A percentile compares a stretch with the other conserved stretches of the same genome.
Evolutionary conservation across 495 filamentous ascomycete species (phyloP).

Genomic region (Amphirosellinia nigrospora): DNA sequence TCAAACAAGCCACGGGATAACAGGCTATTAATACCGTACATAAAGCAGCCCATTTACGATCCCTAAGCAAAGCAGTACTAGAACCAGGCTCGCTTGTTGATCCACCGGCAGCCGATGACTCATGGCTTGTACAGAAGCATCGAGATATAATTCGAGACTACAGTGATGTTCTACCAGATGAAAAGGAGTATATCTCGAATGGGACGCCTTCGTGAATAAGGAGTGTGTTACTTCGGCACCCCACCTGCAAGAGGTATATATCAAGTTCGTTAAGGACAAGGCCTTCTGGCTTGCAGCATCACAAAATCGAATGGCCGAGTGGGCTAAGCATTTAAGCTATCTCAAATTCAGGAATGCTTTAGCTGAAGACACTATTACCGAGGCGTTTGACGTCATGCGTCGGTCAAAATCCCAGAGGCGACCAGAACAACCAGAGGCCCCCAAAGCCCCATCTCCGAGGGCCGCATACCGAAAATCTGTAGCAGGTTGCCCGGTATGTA

Average conservation of each 20-base stretch:
- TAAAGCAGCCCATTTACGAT: slow-evolving; percentile 57
- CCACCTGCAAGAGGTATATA: slow-evolving; percentile 52
- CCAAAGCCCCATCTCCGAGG: slow-evolving; percentile 35
- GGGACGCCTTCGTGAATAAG: slow-evolving; percentile 56
- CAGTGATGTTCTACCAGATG: slow-evolving; percentile 52
- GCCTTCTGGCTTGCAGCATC: slow-evolving; percentile 51
- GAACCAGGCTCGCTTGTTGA: slow-evolving; percentile 52
- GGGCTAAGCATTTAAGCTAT: slow-evolving; percentile 51
- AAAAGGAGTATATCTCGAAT: slow-evolving; percentile 60
- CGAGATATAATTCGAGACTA: slow-evolving; percentile 58
- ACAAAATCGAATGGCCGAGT: slow-evolving; percentile 48
- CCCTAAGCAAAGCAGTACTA: slow-evolving; percentile 53
- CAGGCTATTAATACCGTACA: slow-evolving; percentile 51
- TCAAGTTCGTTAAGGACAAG: slow-evolving; percentile 51
- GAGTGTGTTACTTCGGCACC: slow-evolving; percentile 53
- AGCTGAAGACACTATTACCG: slow-evolving; percentile 40
- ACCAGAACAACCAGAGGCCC: slow-evolving; percentile 30
- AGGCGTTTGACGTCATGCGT: slow-evolving; percentile 47
- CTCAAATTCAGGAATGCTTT: slow-evolving; percentile 52
- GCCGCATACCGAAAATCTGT: slow-evolving; percentile 38
- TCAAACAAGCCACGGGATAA: slow-evolving; percentile 34
- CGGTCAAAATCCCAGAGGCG: slow-evolving; percentile 39
- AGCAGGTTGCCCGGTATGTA: slow-evolving; percentile 48
- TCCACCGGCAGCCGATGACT: slow-evolving; percentile 49
- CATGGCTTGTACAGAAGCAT: slow-evolving; percentile 60